Percentiles rank a stretch among this genome's conserved stretches.
phyloP scores from a whole-genome alignment of 2,329 filamentous ascomycete genomes.

The Curvularia verruculosa region DNA sequence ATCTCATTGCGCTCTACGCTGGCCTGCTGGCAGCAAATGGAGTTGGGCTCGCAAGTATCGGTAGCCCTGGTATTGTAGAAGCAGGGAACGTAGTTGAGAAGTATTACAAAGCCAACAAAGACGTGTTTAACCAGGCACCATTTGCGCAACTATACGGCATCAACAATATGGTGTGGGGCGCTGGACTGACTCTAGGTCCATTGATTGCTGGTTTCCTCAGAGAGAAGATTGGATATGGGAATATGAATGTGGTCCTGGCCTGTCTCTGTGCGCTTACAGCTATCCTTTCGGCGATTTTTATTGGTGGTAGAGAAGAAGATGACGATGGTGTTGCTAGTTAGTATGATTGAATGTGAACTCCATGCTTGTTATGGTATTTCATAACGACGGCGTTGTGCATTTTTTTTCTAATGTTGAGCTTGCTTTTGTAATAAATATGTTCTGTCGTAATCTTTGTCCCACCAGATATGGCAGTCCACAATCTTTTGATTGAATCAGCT shows the following conservation, averaged over 20 bases:
- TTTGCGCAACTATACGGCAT: conserved; percentile 71
- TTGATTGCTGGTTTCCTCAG: conserved; percentile 60
- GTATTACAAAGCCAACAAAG: conserved; percentile 62
- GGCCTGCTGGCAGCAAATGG: conserved; percentile 57
- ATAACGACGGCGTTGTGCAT: background rate
- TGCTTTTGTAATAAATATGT: background rate
- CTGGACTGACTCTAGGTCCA: conserved; percentile 66
- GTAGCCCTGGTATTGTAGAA: conserved; percentile 63
- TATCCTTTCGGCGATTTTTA: conserved; percentile 52
- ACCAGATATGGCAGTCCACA: background rate
- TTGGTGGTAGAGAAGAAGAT: conserved; percentile 43
- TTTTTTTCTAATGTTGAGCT: no score
- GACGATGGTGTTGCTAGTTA: background rate
- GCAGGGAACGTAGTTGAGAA: conserved; percentile 61
- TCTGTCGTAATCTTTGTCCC: background rate
- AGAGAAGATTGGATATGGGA: conserved; percentile 61
- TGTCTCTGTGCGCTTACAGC: conserved; percentile 54
- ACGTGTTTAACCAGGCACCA: conserved; percentile 62
- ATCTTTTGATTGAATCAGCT: no score
- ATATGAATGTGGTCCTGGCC: conserved; percentile 62
- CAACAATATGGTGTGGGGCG: conserved; percentile 67
- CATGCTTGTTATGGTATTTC: background rate
- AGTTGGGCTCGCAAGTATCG: conserved; percentile 60
- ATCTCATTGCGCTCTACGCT: conserved; percentile 55
- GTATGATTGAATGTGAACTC: background rate